phyloP scores from a whole-genome alignment of 2,329 filamentous ascomycete species.

The Colletotrichum brevisporum region DNA sequence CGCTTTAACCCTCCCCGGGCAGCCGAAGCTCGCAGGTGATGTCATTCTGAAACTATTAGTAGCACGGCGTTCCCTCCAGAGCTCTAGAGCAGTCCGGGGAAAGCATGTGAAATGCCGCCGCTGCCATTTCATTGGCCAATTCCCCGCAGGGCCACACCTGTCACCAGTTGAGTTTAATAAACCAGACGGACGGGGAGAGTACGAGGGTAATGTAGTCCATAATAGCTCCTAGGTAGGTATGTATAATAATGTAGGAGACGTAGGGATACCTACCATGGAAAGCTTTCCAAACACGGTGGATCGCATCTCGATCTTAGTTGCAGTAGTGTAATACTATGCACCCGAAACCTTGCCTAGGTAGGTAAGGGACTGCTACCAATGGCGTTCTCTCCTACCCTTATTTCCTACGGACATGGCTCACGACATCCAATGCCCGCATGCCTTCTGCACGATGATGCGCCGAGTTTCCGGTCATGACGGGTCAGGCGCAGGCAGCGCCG shows the following conservation, averaged over 20 bases:
- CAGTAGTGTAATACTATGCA: no score
- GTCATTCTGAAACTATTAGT: slow-evolving; percentile 41
- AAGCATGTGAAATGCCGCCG: slow-evolving; percentile 36
- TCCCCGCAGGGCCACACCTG: neutral
- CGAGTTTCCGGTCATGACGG: neutral
- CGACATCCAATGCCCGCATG: neutral
- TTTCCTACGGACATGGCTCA: no score
- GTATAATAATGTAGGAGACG: no score
- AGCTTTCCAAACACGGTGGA: neutral
- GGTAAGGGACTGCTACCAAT: no score
- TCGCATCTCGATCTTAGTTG: neutral
- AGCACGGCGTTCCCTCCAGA: slow-evolving; percentile 11
- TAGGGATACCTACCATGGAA: neutral
- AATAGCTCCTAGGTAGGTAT: no score
- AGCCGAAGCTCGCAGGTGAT: slow-evolving; percentile 37
- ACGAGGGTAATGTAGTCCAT: no score
- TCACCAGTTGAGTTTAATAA: neutral
- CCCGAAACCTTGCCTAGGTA: no score
- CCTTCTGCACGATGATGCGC: neutral
- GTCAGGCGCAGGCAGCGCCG: neutral
- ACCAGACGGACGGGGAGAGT: slow-evolving; percentile 12
- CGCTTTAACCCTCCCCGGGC: slow-evolving; percentile 16
- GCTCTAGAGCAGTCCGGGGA: slow-evolving; percentile 26
- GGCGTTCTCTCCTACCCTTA: no score
- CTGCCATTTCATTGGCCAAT: slow-evolving; percentile 32